Evolutionary conservation across 2,329 filamentous ascomycete genomes (phyloP).

Genomic region (Boeremia lycopersici): DNA sequence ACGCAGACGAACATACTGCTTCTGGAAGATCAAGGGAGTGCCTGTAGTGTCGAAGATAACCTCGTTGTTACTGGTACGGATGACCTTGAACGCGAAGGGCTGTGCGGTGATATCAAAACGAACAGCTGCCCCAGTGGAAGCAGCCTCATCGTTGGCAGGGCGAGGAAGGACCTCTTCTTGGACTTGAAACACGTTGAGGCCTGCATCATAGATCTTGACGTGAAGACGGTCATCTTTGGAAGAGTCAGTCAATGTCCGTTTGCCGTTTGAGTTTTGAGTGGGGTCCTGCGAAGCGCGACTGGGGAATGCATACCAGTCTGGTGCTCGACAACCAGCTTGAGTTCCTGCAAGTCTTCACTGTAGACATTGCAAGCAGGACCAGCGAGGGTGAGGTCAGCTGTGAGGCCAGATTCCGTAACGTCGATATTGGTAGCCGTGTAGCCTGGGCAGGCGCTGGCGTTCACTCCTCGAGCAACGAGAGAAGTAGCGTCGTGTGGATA

Average conservation of each 20-base stretch:
- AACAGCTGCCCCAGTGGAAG: slow-evolving; percentile 52
- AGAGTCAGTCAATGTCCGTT: not conserved
- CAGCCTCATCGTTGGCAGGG: slow-evolving; percentile 52
- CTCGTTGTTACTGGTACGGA: slow-evolving; percentile 62
- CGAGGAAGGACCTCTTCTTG: slow-evolving; percentile 71
- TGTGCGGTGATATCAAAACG: slow-evolving; percentile 60
- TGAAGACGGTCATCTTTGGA: slow-evolving; percentile 69
- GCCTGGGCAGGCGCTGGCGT: slow-evolving; percentile 66
- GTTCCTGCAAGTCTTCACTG: slow-evolving; percentile 61
- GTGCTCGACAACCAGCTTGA: slow-evolving; percentile 66
- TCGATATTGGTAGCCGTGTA: slow-evolving; percentile 69
- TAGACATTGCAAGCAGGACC: slow-evolving; percentile 68
- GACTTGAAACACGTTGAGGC: slow-evolving; percentile 75
- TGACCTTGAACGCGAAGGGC: slow-evolving; percentile 73
- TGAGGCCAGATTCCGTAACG: slow-evolving; percentile 61
- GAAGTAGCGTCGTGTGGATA: slow-evolving; percentile 14
- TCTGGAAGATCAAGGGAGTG: slow-evolving; percentile 73
- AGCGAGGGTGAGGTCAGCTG: slow-evolving; percentile 72
- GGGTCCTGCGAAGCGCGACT: too few relatives aligned
- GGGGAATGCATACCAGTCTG: slow-evolving; percentile 57
- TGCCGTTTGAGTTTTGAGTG: not conserved
- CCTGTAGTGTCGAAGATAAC: slow-evolving; percentile 73
- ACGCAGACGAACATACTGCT: slow-evolving; percentile 75
- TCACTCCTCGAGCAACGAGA: slow-evolving; percentile 9
- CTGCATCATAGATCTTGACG: slow-evolving; percentile 74